Conservation (phyloP, 2,329 filamentous ascomycete species). For the Lachnellula suecica region DNA sequence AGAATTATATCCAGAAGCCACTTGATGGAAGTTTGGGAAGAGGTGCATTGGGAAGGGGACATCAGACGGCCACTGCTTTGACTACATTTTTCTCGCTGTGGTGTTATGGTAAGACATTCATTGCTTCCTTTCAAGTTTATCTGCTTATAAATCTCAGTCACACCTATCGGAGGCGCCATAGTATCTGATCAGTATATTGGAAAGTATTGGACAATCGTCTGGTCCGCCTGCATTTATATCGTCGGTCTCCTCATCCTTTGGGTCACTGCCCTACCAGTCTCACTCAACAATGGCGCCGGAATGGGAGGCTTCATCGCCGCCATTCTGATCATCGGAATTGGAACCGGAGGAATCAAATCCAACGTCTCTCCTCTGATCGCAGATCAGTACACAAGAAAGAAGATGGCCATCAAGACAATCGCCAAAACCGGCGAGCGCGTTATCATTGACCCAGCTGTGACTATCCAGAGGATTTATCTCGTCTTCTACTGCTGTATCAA, state of each 20-base stretch:
- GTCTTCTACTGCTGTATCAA: conserved; percentile 70
- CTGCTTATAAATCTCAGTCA: conserved; percentile 10
- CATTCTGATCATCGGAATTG: conserved; percentile 45
- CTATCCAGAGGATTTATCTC: conserved; percentile 44
- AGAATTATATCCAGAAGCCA: conserved; percentile 58
- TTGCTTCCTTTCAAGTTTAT: too few species aligned
- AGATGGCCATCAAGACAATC: conserved; percentile 43
- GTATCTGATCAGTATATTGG: conserved; percentile 57
- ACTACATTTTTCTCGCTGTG: conserved; percentile 53
- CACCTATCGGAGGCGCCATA: conserved; percentile 42
- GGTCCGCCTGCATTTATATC: conserved; percentile 45
- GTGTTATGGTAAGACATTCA: conserved; percentile 49
- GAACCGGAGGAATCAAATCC: conserved; percentile 58
- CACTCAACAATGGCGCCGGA: conserved; percentile 40
- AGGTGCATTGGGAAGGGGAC: conserved; percentile 54
- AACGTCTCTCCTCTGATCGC: conserved; percentile 65
- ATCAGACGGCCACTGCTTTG: conserved; percentile 53
- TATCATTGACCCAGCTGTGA: conserved; percentile 59
- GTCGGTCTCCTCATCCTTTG: conserved; percentile 55
- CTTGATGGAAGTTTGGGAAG: conserved; percentile 21
- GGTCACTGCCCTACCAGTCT: conserved; percentile 50
- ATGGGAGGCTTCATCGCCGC: conserved; percentile 52
- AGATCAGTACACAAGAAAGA: conserved; percentile 50
- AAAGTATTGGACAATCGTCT: conserved; percentile 60
- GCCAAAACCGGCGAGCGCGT: conserved; percentile 54